phyloP scores from a whole-genome alignment of 2,329 filamentous ascomycete species.

The Fusarium ramigenum region DNA sequence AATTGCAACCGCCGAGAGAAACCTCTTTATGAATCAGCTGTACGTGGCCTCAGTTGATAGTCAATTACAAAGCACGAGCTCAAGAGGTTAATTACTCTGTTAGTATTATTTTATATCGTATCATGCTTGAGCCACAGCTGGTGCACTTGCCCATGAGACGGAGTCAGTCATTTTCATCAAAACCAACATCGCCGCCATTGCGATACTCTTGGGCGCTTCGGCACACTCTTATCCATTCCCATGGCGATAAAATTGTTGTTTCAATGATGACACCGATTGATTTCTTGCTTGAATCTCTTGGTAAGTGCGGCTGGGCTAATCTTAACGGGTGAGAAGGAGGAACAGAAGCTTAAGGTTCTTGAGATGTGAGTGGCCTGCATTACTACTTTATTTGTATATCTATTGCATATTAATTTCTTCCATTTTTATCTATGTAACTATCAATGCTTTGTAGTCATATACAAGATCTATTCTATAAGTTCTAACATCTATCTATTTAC shows the following conservation, averaged over 20 bases:
- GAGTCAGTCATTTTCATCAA: rapidly evolving
- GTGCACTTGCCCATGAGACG: rapidly evolving
- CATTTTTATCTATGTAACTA: too few species aligned
- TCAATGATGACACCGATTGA: rapidly evolving
- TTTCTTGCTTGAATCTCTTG: too few species aligned
- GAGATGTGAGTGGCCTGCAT: too few species aligned
- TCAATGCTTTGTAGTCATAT: rapidly evolving
- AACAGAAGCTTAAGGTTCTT: too few species aligned
- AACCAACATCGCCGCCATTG: rapidly evolving
- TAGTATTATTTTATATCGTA: rapidly evolving
- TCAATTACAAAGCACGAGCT: rapidly evolving
- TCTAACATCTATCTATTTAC: neutral
- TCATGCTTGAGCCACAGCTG: neutral
- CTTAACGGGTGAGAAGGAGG: too few species aligned
- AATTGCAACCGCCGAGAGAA: neutral
- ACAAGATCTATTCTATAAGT: too few species aligned
- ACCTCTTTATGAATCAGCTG: rapidly evolving
- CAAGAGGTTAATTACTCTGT: rapidly evolving
- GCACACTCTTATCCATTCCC: rapidly evolving
- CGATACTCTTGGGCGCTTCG: rapidly evolving
- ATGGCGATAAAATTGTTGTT: rapidly evolving
- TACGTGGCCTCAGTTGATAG: rapidly evolving
- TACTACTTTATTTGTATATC: too few species aligned
- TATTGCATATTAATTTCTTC: too few species aligned
- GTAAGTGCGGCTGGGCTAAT: too few species aligned